These are phyloP conservation scores for Talaromyces sp. DNA, from an alignment of 2,329 filamentous ascomycete genomes.

Conservation along the genomic window DNA sequence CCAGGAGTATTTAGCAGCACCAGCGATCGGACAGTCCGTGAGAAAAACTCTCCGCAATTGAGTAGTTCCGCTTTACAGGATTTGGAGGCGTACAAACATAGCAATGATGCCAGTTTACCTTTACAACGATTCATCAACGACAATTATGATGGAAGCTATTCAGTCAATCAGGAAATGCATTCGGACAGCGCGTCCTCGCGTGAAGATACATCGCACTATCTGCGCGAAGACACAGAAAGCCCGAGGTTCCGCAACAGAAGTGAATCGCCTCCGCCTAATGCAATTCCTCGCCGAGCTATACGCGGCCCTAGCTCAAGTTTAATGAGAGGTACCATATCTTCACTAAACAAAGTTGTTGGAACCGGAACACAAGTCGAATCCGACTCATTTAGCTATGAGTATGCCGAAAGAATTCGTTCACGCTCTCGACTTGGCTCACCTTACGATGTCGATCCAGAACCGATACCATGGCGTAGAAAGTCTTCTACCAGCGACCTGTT, in stretches of 20 bases:
- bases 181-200: constrained; percentile 9
- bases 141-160: constrained; percentile 32
- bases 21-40: constrained; percentile 32
- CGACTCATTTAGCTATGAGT: constrained; percentile 7
- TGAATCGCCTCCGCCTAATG: constrained; percentile 18
- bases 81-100: constrained; percentile 29
- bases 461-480: constrained; percentile 15
- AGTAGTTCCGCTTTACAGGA: constrained; percentile 28
- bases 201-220: background rate
- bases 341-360: constrained; percentile 19
- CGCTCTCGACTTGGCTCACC: constrained; percentile 20
- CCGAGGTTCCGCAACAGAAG: constrained; percentile 13
- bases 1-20: constrained; percentile 25
- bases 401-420: constrained; percentile 6
- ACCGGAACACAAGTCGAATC: background rate
- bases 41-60: constrained; percentile 32
- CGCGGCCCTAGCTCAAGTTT: constrained; percentile 19
- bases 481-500: constrained; percentile 16
- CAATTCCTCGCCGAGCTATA: constrained; percentile 19
- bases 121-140: constrained; percentile 44
- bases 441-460: constrained; percentile 9
- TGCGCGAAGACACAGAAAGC: background rate
- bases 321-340: constrained; percentile 21
- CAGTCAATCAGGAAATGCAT: constrained; percentile 12
- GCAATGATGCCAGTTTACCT: constrained; percentile 37